Evolutionary conservation across 345 rosid genomes (phyloP), one percentile per base, ranked within the genome.

Genomic region (Angophora floribunda): DNA sequence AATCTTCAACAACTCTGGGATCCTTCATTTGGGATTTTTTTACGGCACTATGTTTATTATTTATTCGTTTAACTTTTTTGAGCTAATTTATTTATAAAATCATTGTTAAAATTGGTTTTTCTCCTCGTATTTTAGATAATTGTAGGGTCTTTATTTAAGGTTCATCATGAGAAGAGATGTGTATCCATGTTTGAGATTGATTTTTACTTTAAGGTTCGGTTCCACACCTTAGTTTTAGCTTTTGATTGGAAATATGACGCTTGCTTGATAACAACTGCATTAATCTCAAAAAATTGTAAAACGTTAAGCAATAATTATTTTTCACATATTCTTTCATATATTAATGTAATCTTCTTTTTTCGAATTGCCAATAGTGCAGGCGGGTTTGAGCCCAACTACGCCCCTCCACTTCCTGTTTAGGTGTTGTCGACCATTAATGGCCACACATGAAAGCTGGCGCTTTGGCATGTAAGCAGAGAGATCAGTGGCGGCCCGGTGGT

Each of bases 391-490:
- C 75, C 5, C 75, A 13, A 30, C 41, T 4, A 63, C 32, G 70
- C 32, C n/a, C n/a, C n/a, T n/a, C n/a, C n/a, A n/a, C n/a, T n/a
- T n/a, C n/a, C n/a, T n/a, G n/a, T n/a, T n/a, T n/a, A n/a, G n/a
- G n/a, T n/a, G n/a, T n/a, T n/a, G n/a, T n/a, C n/a, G n/a, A n/a
- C n/a, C n/a, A n/a, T n/a, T n/a, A n/a, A n/a, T n/a, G n/a, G n/a
- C n/a, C 70, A n/a, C 36, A 1, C 0, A 13, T 7, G 36, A 4
- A n/a, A 13, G 41, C 19, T n/a, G 9, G 19, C 4, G 9, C 9
- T 63, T 2, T 1, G 2, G 19, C 41, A 65, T 30, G 8, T 13
- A 8, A 13, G 19, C 19, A 63, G 36, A 63, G 36, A 63, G 30
- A 63, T 63, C 9, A 13, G 5, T 63, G 75, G n/a, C 2, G 0